Conservation (phyloP, 169 alveolate species). For the Cryptosporidium andersoni region DNA sequence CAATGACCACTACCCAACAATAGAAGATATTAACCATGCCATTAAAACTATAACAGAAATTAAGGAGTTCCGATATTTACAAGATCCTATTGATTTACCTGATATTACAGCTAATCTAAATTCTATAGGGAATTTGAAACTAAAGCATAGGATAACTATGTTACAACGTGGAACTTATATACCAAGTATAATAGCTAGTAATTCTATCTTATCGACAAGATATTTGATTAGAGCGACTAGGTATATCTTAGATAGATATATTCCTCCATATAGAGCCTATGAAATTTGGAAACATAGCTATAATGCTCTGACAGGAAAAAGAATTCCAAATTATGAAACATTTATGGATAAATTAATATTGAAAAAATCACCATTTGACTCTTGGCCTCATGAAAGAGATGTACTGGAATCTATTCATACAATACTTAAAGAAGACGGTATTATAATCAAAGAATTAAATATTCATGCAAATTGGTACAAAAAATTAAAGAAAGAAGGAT, state of each 20-base stretch:
- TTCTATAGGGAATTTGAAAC: constrained; percentile 14
- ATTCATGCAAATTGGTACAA: constrained; percentile 56
- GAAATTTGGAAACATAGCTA: constrained; percentile 48
- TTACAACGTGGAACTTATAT: constrained; percentile 50
- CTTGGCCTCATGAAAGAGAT: constrained; percentile 67
- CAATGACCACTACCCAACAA: constrained; percentile 40
- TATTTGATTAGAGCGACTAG: constrained; percentile 56
- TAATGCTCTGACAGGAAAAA: constrained; percentile 23
- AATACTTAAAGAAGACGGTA: constrained; percentile 4
- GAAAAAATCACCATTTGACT: constrained; percentile 27
- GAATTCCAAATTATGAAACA: constrained; percentile 7
- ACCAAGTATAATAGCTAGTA: constrained; percentile 15
- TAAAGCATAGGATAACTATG: constrained; percentile 5
- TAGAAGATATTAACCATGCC: constrained; percentile 46
- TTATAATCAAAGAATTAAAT: constrained; percentile 28
- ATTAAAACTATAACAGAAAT: constrained; percentile 33
- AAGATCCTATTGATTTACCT: constrained; percentile 44
- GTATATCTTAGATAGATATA: constrained; percentile 29
- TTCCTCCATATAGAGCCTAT: constrained; percentile 41
- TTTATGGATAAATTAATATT: constrained; percentile 29
- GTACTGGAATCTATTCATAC: constrained; percentile 53
- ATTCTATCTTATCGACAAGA: constrained; percentile 25
- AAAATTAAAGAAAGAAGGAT: constrained; percentile 49
- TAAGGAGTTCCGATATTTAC: background rate
- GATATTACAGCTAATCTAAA: background rate